Percentiles rank a stretch among this genome's conserved stretches.
These are phyloP conservation scores for Populus tomentosa DNA, from an alignment of 441 rosid species.

Conservation along the genomic window DNA sequence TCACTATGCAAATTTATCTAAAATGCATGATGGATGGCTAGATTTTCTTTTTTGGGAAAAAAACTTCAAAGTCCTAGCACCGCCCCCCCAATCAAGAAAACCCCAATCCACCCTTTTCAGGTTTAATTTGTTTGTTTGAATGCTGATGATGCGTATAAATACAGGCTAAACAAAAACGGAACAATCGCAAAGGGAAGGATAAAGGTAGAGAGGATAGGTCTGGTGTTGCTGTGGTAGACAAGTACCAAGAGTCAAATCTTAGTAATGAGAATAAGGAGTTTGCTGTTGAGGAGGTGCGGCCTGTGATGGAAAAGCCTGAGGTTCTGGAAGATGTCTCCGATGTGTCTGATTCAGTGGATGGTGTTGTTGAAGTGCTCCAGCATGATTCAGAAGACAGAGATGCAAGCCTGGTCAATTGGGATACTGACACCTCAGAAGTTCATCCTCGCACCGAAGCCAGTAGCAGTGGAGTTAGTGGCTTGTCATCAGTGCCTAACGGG, in stretches of 20 bases:
- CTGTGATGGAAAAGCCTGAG: slow-evolving; percentile 56
- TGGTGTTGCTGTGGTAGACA: slow-evolving; percentile 27
- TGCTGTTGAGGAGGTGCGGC: slow-evolving; percentile 34
- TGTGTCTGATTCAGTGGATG: slow-evolving; percentile 69
- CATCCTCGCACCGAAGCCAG: slow-evolving; percentile 53
- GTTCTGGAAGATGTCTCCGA: slow-evolving; percentile 64
- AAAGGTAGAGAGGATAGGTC: slow-evolving; percentile 69
- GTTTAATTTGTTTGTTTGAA: neutral
- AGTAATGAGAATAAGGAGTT: slow-evolving; percentile 42
- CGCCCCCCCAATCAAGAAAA: neutral
- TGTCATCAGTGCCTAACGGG: slow-evolving; percentile 60
- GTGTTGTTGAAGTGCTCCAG: slow-evolving; percentile 52
- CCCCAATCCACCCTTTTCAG: neutral
- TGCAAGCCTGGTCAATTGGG: slow-evolving; percentile 74
- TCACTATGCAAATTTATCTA: neutral
- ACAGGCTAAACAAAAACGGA: slow-evolving; percentile 86
- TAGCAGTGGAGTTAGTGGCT: slow-evolving; percentile 49
- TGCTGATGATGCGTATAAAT: slow-evolving; percentile 12
- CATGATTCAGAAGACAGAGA: slow-evolving; percentile 80
- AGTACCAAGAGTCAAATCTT: slow-evolving; percentile 36
- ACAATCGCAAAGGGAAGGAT: slow-evolving; percentile 75
- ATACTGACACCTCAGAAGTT: slow-evolving; percentile 73
- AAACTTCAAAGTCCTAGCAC: neutral
- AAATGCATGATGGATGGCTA: neutral
- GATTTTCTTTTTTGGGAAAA: neutral